phyloP scores from a whole-genome alignment of 148 eudicot species.

The Drosera capensis region DNA sequence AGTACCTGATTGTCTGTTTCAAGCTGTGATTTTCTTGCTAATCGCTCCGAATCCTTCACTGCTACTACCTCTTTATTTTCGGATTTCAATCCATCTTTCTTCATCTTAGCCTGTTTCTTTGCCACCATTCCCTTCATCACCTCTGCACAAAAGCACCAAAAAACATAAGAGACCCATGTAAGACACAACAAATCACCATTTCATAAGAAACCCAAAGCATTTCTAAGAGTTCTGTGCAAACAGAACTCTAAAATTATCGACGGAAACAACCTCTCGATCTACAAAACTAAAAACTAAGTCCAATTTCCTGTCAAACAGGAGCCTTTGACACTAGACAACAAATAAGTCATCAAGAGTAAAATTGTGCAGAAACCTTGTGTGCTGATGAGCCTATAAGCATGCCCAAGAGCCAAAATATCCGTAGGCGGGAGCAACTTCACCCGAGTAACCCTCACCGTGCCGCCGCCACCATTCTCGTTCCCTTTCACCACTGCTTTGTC shows the following conservation, averaged over 20 bases:
- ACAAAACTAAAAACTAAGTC: too few relatives aligned
- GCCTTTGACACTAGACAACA: too few relatives aligned
- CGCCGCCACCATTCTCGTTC: constrained; percentile 4
- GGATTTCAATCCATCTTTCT: constrained; percentile 15
- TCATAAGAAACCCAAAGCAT: not conserved
- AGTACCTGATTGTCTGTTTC: not conserved
- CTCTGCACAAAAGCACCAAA: constrained; percentile 28
- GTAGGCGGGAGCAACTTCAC: constrained; percentile 80
- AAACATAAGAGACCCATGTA: not conserved
- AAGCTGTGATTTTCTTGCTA: not conserved
- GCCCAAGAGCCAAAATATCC: constrained; percentile 66
- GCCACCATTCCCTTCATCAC: constrained; percentile 73
- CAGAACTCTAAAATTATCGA: too few relatives aligned
- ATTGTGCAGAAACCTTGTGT: constrained; percentile 44
- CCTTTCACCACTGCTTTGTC: not conserved
- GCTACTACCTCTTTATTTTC: constrained; percentile 4
- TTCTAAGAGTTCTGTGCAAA: not conserved
- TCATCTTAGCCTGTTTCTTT: constrained; percentile 52
- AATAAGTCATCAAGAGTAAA: not conserved
- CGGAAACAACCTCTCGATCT: too few relatives aligned
- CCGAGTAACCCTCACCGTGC: constrained; percentile 49
- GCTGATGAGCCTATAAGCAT: constrained; percentile 76
- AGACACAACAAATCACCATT: not conserved
- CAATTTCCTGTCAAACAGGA: too few relatives aligned
- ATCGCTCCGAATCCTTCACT: constrained; percentile 13